Evolutionary conservation across 225 moss, liverwort and hornwort genomes (phyloP), one percentile per base, ranked within the genome.

Genomic region (Marchantia paleacea): DNA sequence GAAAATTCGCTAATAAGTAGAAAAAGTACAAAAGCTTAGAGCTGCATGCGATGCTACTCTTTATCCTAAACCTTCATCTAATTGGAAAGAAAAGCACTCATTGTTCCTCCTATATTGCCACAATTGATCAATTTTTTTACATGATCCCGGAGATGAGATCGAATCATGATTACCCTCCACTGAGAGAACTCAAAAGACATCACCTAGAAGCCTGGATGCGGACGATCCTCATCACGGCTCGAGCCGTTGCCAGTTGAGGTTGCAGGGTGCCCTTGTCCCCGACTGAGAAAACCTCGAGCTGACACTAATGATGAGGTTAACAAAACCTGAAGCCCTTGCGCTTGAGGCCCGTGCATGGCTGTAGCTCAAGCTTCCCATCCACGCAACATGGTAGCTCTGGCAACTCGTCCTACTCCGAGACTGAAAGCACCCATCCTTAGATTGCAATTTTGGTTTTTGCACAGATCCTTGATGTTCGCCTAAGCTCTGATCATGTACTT

Each of bases 401-500:
- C 95, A 15, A 97, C 97, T 19, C 97, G 90, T 49, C 92, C 87
- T 10, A 97, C 92, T 24, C 95, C 97, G 9, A 97, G 89, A 65
- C 88, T 91, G 81, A 97, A 97, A 18, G 97, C 97, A 12, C 95
- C 97, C 97, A 95, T 97, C 62, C 97, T 93, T 81, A 89, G 85
- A 82, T 84, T 92, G 80, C 94, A 93, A 62, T 93, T 92, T 69
- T 95, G 90, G 7, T 85, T 90, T 54, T 90, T 80, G 89, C 95
- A 89, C 54, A 91, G 76, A 9, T 87, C 91, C 78, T 95, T 97
- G 26, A 97, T 88, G 78, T 78, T 89, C 13, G 48, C 0, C 75
- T 97, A 97, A 19, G 97, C 93, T 30, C 82, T 88, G 6, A 77
- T 82, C 93, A 97, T 97, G 82, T 97, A 97, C 77, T 90, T 97